Conservation (phyloP, 139 green algal genomes). For the Chlamydomonas asymmetrica region DNA sequence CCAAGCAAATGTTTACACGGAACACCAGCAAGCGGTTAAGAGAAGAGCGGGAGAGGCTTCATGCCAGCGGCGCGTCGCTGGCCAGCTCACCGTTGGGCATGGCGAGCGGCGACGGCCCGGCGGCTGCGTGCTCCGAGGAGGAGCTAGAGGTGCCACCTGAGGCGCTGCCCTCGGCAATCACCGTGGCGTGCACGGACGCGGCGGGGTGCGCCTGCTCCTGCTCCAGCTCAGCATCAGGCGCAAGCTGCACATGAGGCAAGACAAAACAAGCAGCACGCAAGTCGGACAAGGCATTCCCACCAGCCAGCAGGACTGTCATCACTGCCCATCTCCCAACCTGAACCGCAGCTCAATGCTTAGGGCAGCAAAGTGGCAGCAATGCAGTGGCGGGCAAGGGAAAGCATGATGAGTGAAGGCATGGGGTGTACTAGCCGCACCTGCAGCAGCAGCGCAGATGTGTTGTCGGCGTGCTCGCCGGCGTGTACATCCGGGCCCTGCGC, state of each 20-base stretch:
- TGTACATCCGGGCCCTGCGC: too few species aligned
- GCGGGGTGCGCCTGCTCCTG: slow-evolving; percentile 27
- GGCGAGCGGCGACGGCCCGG: background rate
- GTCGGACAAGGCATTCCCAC: background rate
- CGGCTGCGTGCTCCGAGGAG: slow-evolving; percentile 19
- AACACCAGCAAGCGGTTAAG: too few species aligned
- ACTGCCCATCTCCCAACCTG: too few species aligned
- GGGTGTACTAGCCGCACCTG: background rate
- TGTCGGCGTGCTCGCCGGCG: slow-evolving; percentile 13
- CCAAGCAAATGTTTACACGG: too few species aligned
- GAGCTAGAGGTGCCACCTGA: slow-evolving; percentile 3
- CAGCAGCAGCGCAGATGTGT: slow-evolving; percentile 7
- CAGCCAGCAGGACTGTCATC: too few species aligned
- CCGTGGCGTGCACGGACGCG: slow-evolving; percentile 46
- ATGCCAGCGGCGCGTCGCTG: slow-evolving; percentile 9
- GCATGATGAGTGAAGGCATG: background rate
- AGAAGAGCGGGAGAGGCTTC: background rate
- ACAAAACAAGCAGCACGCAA: background rate
- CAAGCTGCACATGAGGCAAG: too few species aligned
- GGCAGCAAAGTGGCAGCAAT: too few species aligned
- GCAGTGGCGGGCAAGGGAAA: background rate
- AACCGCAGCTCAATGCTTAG: too few species aligned
- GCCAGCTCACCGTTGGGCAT: slow-evolving; percentile 3
- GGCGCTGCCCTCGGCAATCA: slow-evolving; percentile 37
- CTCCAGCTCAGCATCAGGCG: background rate